phyloP scores from a whole-genome alignment of 2,329 filamentous ascomycete genomes.

The Fusarium sp. region DNA sequence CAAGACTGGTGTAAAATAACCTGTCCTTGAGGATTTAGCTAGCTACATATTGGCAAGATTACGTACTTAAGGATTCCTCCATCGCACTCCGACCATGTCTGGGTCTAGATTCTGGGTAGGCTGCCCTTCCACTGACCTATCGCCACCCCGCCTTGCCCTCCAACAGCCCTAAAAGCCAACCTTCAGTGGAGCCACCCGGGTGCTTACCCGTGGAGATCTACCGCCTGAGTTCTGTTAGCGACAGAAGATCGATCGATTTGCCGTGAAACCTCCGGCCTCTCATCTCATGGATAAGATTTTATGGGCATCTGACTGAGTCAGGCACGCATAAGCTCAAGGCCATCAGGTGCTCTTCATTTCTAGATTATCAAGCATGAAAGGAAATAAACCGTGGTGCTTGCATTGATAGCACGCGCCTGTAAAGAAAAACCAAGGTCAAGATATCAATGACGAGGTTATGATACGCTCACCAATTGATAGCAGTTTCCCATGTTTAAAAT shows the following conservation, averaged over 20 bases:
- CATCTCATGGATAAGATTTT: neutral
- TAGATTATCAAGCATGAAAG: neutral
- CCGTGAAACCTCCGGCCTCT: neutral
- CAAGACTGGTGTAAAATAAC: neutral
- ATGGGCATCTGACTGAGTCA: conserved; percentile 1
- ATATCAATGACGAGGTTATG: neutral
- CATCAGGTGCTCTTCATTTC: neutral
- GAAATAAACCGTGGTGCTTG: too few species aligned
- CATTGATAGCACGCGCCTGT: neutral
- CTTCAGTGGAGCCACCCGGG: conserved; percentile 4
- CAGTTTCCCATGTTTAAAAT: neutral
- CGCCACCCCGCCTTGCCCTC: conserved; percentile 5
- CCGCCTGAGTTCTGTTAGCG: neutral
- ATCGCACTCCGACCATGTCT: neutral
- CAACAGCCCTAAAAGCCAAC: neutral
- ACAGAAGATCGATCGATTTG: conserved; percentile 22
- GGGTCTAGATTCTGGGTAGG: neutral
- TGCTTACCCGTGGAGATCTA: conserved; percentile 11
- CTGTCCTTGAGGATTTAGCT: neutral
- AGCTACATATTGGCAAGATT: conserved; percentile 1
- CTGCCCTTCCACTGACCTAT: neutral
- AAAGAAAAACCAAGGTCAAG: neutral
- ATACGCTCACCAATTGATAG: neutral
- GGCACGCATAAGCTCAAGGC: neutral
- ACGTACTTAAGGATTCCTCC: conserved; percentile 15